Conservation (phyloP, 805 yeast genomes). For the Schwanniomyces sp. region DNA sequence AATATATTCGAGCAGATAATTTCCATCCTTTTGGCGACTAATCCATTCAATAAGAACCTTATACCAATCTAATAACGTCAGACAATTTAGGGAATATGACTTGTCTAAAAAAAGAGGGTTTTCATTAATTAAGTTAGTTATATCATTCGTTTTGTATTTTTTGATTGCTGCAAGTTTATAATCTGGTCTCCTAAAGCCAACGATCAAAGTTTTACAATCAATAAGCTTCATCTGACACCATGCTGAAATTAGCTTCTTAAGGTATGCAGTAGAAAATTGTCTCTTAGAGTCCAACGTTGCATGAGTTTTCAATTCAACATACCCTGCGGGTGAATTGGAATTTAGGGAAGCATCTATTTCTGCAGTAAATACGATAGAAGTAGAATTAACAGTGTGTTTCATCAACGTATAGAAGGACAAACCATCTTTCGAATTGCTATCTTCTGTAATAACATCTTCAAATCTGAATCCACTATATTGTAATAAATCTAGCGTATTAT, state of each 20-base stretch:
- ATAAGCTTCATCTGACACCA: slow-evolving; percentile 20
- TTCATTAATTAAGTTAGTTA: slow-evolving; percentile 6
- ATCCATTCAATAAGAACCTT: slow-evolving; percentile 12
- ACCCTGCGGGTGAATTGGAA: slow-evolving; percentile 7
- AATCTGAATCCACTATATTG: slow-evolving; percentile 23
- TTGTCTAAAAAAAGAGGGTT: slow-evolving; percentile 6
- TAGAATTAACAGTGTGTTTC: slow-evolving; percentile 7
- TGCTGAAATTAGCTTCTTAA: slow-evolving; percentile 10
- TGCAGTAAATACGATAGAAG: slow-evolving; percentile 17
- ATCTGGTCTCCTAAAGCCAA: slow-evolving; percentile 16
- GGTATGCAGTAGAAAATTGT: neutral
- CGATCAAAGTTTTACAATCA: slow-evolving; percentile 11
- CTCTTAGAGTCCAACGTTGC: neutral
- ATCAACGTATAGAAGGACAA: slow-evolving; percentile 15
- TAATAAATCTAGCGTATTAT: slow-evolving; percentile 2
- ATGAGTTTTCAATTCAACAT: slow-evolving; percentile 26
- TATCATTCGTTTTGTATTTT: slow-evolving; percentile 8
- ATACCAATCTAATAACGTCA: slow-evolving; percentile 15
- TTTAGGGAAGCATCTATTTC: slow-evolving; percentile 20
- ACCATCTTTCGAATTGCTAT: neutral
- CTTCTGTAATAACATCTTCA: slow-evolving; percentile 16
- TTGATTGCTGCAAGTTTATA: slow-evolving; percentile 12
- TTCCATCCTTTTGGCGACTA: neutral
- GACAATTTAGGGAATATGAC: slow-evolving; percentile 9
- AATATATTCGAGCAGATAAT: neutral